Base-by-base conservation (phyloP, 257 asterid species). In the Gynochthodes officinalis region DNA sequence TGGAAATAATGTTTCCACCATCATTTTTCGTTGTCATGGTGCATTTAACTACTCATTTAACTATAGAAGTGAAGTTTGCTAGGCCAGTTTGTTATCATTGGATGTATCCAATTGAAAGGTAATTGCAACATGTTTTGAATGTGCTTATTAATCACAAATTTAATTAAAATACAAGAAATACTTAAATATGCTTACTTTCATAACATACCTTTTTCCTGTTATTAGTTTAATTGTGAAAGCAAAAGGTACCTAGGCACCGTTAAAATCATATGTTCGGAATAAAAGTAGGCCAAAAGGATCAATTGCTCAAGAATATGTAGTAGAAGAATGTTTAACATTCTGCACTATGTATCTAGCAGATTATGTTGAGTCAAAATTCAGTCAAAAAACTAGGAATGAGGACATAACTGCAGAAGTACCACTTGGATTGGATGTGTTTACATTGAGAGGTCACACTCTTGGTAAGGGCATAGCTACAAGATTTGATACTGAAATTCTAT, bases 1-100 rank as follows among this genome's bases (percentile, higher is more conserved):
- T 66, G 1, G 71, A 66, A 23, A 66, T 19, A 13, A 25, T 66
- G 2, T 66, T 66, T n/a, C 71, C 39, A 25, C 71, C 57, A 66
- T 44, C 37, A 9, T 66, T 66, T 43, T 33, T 66, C n/a, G 35
- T n/a, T 42, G 18, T 43, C 18, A 66, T 66, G 71, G n/a, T 66
- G 54, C 57, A 43, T 44, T 27, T 66, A 46, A 42, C 58, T 48
- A 33, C 44, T n/a, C 71, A 66, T 66, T 44, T 66, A 32, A 42
- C 71, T 12, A 42, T 23, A 11, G 40, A 66, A 18, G 71, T 33
- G 4, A 66, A 18, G 14, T 15, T 66, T 43, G 42, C 14, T 11
- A 23, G 61, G 5, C 72, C 61, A 2, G 39, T 28, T 48, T 30
- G 48, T 4, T 46, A 52, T 32, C 14, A 44, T 0, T 48, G 40